phyloP scores from a whole-genome alignment of 768 basidiomycete species.

The Boletus pseudo-olivaceus region DNA sequence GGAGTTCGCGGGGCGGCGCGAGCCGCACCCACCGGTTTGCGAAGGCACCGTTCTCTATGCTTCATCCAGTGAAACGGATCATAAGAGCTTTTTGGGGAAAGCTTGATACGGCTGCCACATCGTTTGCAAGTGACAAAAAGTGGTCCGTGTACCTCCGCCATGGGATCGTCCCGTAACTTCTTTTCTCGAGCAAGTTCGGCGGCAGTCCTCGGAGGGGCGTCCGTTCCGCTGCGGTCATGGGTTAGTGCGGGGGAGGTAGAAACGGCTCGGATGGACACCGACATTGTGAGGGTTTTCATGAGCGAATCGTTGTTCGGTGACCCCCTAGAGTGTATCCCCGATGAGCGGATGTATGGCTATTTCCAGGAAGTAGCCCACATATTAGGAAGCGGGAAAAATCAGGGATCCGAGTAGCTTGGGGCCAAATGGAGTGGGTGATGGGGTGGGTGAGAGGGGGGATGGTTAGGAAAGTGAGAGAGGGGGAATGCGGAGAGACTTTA shows the following conservation, averaged over 20 bases:
- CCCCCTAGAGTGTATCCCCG: constrained; percentile 24
- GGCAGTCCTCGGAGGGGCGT: constrained; percentile 33
- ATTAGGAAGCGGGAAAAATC: not conserved
- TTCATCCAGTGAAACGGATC: constrained; percentile 67
- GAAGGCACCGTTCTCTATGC: constrained; percentile 59
- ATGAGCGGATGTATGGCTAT: constrained; percentile 17
- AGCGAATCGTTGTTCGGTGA: constrained; percentile 17
- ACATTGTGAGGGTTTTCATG: constrained; percentile 25
- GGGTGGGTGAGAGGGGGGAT: not conserved
- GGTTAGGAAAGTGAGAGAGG: not conserved
- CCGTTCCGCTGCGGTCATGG: constrained; percentile 17
- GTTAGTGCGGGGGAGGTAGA: constrained; percentile 7
- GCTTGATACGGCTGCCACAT: constrained; percentile 57
- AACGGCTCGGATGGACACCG: constrained; percentile 4
- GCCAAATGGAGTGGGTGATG: constrained; percentile 1
- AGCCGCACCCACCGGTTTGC: constrained; percentile 33
- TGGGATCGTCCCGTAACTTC: constrained; percentile 49
- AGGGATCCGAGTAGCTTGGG: not conserved
- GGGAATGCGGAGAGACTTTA: constrained; percentile 4
- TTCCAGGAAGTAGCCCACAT: constrained; percentile 22
- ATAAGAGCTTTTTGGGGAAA: constrained; percentile 63
- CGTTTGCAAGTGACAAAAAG: constrained; percentile 51
- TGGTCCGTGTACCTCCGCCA: constrained; percentile 49
- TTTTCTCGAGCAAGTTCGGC: constrained; percentile 50
- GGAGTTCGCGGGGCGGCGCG: constrained; percentile 13